Conservation (phyloP, 352 stramenopile genomes). For the Pythium dissotocum region DNA sequence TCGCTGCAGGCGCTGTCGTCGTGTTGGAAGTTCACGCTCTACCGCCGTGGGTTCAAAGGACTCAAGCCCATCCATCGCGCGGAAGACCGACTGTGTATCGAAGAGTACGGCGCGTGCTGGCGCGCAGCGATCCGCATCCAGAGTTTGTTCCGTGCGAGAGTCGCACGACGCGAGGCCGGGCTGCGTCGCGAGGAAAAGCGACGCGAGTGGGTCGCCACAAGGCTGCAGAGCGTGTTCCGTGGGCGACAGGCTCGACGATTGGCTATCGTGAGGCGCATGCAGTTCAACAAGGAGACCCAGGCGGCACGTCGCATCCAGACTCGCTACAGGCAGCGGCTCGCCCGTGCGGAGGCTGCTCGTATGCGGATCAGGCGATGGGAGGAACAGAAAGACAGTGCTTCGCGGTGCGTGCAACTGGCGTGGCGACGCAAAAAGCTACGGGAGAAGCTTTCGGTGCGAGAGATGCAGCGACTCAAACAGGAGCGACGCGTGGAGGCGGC, state of each 20-base stretch:
- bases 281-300: constrained; percentile 52
- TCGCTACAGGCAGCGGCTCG: constrained; percentile 43
- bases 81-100: constrained; percentile 80
- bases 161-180: constrained; percentile 41
- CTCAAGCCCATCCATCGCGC: constrained; percentile 74
- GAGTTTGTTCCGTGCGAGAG: constrained; percentile 57
- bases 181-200: constrained; percentile 53
- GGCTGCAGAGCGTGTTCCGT: constrained; percentile 65
- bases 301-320: constrained; percentile 64
- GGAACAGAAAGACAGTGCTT: constrained; percentile 30
- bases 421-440: constrained; percentile 49
- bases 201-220: constrained; percentile 52
- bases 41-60: constrained; percentile 63
- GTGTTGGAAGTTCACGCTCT: constrained; percentile 63
- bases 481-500: constrained; percentile 26
- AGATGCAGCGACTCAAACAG: constrained; percentile 15
- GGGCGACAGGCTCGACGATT: constrained; percentile 57
- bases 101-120: constrained; percentile 83
- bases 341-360: constrained; percentile 8
- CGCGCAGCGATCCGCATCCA: constrained; percentile 68
- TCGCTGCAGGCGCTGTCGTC: constrained; percentile 57
- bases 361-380: constrained; percentile 23
- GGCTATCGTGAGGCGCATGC: constrained; percentile 41
- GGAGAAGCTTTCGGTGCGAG: constrained; percentile 30
- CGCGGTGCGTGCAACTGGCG: constrained; percentile 41